phyloP scores from a whole-genome alignment of 148 eudicot genomes.

The Spergularia bocconei region DNA sequence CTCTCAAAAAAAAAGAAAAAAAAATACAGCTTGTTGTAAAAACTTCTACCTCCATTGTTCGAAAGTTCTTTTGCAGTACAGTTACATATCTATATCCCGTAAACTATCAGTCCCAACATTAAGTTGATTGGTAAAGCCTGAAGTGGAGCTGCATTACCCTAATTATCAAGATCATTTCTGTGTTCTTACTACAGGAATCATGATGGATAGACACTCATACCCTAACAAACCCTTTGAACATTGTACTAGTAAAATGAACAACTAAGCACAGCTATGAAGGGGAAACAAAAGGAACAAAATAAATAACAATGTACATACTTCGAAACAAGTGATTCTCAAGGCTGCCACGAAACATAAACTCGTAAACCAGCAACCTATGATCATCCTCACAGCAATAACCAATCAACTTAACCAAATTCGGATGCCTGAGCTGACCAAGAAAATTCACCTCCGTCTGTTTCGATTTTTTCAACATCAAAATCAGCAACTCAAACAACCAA shows the following conservation, averaged over 20 bases:
- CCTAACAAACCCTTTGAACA: no score
- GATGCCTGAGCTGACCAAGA: constrained; percentile 91
- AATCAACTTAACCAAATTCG: constrained; percentile 86
- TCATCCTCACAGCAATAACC: constrained; percentile 98
- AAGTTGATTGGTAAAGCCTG: neutral
- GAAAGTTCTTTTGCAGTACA: neutral
- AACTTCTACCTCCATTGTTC: neutral
- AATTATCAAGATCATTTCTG: neutral
- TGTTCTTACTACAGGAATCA: neutral
- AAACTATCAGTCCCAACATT: neutral
- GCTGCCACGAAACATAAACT: constrained; percentile 96
- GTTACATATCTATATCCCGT: neutral
- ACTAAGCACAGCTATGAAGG: neutral
- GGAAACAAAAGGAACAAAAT: neutral
- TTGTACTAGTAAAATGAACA: no score
- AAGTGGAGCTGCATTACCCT: neutral
- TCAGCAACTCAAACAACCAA: constrained; percentile 1
- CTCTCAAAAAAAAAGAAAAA: neutral
- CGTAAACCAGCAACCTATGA: constrained; percentile 85
- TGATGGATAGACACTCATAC: neutral
- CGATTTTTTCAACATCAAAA: neutral
- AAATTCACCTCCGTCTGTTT: constrained; percentile 85
- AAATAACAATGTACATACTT: constrained; percentile 47
- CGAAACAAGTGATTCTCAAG: constrained; percentile 90
- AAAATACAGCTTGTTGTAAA: neutral